Percentiles rank a stretch among this genome's conserved stretches.
Conservation (phyloP, 108 stramenopile species). For the Nitzschia sp. region DNA sequence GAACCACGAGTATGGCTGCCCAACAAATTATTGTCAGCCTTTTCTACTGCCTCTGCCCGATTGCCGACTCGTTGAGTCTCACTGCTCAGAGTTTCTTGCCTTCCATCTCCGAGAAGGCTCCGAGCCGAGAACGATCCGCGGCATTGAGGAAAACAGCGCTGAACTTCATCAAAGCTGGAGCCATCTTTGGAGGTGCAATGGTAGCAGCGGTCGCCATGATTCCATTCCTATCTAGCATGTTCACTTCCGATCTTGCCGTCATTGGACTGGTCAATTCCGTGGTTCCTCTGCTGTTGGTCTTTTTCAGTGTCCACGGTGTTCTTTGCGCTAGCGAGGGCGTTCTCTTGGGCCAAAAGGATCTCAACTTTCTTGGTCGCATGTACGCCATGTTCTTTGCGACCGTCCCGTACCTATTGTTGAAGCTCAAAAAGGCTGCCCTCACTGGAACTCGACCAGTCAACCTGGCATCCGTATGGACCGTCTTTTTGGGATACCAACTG, state of each 20-base stretch:
- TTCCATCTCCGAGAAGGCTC: slow-evolving; percentile 45
- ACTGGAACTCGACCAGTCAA: slow-evolving; percentile 48
- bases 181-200: slow-evolving; percentile 59
- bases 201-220: slow-evolving; percentile 51
- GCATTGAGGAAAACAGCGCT: slow-evolving; percentile 51
- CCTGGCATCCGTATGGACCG: slow-evolving; percentile 66
- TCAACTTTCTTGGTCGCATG: slow-evolving; percentile 66
- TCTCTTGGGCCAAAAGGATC: slow-evolving; percentile 80
- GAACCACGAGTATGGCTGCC: slow-evolving; percentile 76
- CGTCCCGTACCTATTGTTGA: slow-evolving; percentile 76
- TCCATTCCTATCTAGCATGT: slow-evolving; percentile 62
- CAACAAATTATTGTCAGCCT: slow-evolving; percentile 79
- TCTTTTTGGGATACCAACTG: slow-evolving; percentile 71
- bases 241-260: slow-evolving; percentile 76
- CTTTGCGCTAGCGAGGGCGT: slow-evolving; percentile 74
- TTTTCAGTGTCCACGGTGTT: slow-evolving; percentile 68
- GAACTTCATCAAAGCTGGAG: slow-evolving; percentile 76
- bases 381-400: slow-evolving; percentile 69
- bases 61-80: slow-evolving; percentile 73
- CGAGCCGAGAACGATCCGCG: slow-evolving; percentile 40
- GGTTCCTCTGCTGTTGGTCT: slow-evolving; percentile 54
- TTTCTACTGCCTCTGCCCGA: slow-evolving; percentile 76
- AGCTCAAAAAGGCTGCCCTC: slow-evolving; percentile 64
- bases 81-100: slow-evolving; percentile 85
- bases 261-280: slow-evolving; percentile 56